Evolutionary conservation across 2,329 filamentous ascomycete species (phyloP).

Genomic region (Pezicula radicicola): DNA sequence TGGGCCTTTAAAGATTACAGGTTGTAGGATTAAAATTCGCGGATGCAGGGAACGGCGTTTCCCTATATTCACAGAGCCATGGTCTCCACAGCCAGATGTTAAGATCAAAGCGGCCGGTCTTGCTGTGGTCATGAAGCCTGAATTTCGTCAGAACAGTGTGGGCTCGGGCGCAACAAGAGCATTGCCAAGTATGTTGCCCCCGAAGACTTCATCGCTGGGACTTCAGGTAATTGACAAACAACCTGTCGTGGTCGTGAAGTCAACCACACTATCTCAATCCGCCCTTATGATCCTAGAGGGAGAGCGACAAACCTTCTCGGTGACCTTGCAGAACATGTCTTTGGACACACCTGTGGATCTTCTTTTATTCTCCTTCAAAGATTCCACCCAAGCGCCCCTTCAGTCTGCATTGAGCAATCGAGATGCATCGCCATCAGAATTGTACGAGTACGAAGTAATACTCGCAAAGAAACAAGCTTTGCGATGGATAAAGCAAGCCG

Average conservation of each 20-base stretch:
- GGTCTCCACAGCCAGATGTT: conserved; percentile 64
- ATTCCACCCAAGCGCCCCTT: conserved; percentile 77
- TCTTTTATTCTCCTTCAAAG: conserved; percentile 82
- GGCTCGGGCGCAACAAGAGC: conserved; percentile 31
- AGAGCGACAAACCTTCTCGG: conserved; percentile 72
- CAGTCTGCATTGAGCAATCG: conserved; percentile 73
- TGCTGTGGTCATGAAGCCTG: conserved; percentile 35
- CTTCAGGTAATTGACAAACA: conserved; percentile 78
- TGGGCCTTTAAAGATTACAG: conserved; percentile 71
- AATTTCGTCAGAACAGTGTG: conserved; percentile 27
- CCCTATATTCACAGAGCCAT: conserved; percentile 75
- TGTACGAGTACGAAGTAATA: conserved; percentile 84
- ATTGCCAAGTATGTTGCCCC: conserved; percentile 35
- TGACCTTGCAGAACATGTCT: conserved; percentile 79
- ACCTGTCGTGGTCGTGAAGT: conserved; percentile 72
- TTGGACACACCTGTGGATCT: conserved; percentile 72
- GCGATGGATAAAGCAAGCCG: conserved; percentile 48
- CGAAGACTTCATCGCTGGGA: conserved; percentile 50
- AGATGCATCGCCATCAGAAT: conserved; percentile 72
- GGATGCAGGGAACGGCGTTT: conserved; percentile 83
- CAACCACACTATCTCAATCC: conserved; percentile 75
- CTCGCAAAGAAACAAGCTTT: conserved; percentile 72
- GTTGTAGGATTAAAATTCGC: conserved; percentile 75
- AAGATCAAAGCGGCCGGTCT: conserved; percentile 79
- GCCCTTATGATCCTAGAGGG: conserved; percentile 93